A percentile compares a stretch with the other conserved stretches of the same genome.
Evolutionary conservation across 495 filamentous ascomycete species (phyloP).

Genomic region (Hyphodiscus hymeniophilus): DNA sequence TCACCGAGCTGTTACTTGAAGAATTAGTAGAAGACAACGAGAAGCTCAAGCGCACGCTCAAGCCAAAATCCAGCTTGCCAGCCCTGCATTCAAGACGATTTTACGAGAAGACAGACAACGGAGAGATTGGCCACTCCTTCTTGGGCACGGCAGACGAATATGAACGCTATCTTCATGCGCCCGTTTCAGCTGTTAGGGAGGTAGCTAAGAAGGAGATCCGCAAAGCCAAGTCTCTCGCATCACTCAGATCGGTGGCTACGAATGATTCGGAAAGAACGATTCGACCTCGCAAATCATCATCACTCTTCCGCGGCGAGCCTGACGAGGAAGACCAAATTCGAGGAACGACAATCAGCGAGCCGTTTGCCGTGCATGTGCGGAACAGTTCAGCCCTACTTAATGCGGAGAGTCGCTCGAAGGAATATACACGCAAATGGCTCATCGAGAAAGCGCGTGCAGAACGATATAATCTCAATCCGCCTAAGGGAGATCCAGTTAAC

Average conservation of each 20-base stretch:
- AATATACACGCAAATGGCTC: not conserved
- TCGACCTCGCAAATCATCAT: not conserved
- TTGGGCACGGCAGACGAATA: not conserved
- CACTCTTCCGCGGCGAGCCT: not conserved
- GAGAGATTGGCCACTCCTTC: too few relatives aligned
- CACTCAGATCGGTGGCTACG: not conserved
- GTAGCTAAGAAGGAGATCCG: not conserved
- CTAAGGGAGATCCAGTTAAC: not conserved
- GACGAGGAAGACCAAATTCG: not conserved
- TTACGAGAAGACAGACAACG: too few relatives aligned
- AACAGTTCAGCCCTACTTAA: not conserved
- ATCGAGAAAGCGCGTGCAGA: not conserved
- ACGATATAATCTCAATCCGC: not conserved
- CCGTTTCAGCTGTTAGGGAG: not conserved
- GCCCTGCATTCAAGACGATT: too few relatives aligned
- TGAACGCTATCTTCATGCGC: not conserved
- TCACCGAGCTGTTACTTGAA: too few relatives aligned
- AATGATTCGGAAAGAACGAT: not conserved
- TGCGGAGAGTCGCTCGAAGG: not conserved
- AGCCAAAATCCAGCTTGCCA: not conserved
- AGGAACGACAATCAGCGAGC: not conserved
- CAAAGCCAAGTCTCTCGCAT: not conserved
- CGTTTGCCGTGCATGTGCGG: not conserved
- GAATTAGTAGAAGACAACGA: not conserved
- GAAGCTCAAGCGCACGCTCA: not conserved